Evolutionary conservation across 345 rosid genomes (phyloP).

Genomic region (Sonneratia alba): DNA sequence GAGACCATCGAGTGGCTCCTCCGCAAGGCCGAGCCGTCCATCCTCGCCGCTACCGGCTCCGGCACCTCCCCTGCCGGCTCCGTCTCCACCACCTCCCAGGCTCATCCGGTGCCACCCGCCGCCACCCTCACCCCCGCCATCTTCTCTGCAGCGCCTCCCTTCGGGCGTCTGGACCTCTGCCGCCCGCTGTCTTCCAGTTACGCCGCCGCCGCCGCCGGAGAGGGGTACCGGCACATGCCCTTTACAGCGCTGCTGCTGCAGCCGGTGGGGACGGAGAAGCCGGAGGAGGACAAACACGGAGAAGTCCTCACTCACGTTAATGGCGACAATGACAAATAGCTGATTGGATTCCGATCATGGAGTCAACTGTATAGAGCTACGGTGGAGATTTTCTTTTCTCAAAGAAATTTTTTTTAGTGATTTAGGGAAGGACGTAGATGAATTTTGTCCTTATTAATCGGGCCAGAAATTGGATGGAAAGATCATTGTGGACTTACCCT

Average conservation of each 20-base stretch:
- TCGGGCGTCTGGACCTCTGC: conserved; percentile 26
- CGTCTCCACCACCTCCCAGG: conserved; percentile 21
- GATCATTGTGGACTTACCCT: too few species aligned
- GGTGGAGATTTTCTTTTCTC: not conserved
- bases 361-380: not conserved
- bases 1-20: conserved; percentile 34
- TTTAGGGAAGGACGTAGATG: too few species aligned
- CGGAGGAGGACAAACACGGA: conserved; percentile 16
- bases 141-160: conserved; percentile 15
- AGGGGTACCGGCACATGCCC: conserved; percentile 43
- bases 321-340: not conserved
- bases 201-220: conserved; percentile 5
- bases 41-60: conserved; percentile 20
- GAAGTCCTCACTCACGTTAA: conserved; percentile 1
- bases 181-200: not conserved
- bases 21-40: conserved; percentile 9
- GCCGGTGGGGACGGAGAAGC: conserved; percentile 19
- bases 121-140: conserved; percentile 3
- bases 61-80: conserved; percentile 24
- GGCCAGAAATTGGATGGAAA: too few species aligned
- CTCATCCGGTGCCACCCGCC: conserved; percentile 7
- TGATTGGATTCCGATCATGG: not conserved
- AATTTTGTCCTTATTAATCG: too few species aligned
- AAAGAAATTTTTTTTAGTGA: too few species aligned
- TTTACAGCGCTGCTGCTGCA: conserved; percentile 48